Percentiles rank a stretch among this genome's conserved stretches.
phyloP scores from a whole-genome alignment of 23 red algal genomes.

The Gracilaria vermiculophylla region DNA sequence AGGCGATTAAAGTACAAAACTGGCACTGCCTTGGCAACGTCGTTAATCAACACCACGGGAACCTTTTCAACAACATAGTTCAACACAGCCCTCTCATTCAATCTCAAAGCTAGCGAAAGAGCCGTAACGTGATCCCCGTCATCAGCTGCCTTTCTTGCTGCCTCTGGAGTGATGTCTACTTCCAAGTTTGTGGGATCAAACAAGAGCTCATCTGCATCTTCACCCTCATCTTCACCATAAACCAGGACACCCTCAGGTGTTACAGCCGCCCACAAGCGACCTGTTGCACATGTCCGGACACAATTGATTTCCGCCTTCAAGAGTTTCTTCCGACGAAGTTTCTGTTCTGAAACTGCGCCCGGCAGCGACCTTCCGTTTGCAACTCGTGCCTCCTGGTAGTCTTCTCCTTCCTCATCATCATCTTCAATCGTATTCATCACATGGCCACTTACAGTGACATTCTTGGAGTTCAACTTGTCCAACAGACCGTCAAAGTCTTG shows the following conservation, averaged over 20 bases:
- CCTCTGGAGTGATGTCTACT: constrained; percentile 87
- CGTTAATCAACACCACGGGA: constrained; percentile 35
- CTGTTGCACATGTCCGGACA: constrained; percentile 60
- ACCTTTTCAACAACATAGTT: constrained; percentile 60
- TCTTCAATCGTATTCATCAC: constrained; percentile 58
- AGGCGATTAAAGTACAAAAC: constrained; percentile 44
- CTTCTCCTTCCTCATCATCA: constrained; percentile 58
- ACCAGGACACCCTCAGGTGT: constrained; percentile 92
- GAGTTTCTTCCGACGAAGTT: constrained; percentile 47
- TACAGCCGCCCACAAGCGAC: constrained; percentile 78
- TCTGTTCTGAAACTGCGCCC: constrained; percentile 51
- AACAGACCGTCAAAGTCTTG: constrained; percentile 78
- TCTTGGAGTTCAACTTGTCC: constrained; percentile 71
- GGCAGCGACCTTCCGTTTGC: constrained; percentile 37
- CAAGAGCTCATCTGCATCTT: constrained; percentile 54
- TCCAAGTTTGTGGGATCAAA: constrained; percentile 95
- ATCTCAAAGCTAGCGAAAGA: constrained; percentile 76
- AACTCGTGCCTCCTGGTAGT: constrained; percentile 33
- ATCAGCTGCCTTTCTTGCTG: constrained; percentile 35
- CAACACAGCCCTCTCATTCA: constrained; percentile 63
- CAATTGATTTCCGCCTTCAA: constrained; percentile 69
- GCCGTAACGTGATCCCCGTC: constrained; percentile 47
- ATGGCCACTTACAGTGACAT: constrained; percentile 61
- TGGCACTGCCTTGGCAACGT: constrained; percentile 36
- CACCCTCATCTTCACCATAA: constrained; percentile 48